Evolutionary conservation across 805 yeast species (phyloP).

Genomic region (Metschnikowia koreensis): DNA sequence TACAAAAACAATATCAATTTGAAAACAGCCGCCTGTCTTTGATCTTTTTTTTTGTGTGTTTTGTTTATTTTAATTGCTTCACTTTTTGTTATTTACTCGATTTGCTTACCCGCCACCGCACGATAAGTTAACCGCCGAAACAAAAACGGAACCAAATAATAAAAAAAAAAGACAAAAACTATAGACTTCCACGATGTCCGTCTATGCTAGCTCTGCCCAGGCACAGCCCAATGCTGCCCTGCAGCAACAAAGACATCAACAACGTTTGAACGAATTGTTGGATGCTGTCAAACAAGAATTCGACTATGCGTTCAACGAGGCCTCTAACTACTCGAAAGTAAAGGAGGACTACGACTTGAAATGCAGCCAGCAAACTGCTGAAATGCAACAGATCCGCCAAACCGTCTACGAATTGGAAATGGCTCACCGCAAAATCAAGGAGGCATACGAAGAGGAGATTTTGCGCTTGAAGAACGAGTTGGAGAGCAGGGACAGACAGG

Average conservation of each 20-base stretch:
- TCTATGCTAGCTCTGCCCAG: slow-evolving; percentile 22
- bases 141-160: too few species aligned
- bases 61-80: too few species aligned
- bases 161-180: not conserved
- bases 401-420: slow-evolving; percentile 91
- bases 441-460: slow-evolving; percentile 92
- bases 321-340: slow-evolving; percentile 79
- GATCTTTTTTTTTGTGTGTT: too few species aligned
- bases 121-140: too few species aligned
- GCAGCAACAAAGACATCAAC: slow-evolving; percentile 42
- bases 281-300: slow-evolving; percentile 93
- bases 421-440: slow-evolving; percentile 93
- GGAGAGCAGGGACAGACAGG: slow-evolving; percentile 71
- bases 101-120: too few species aligned
- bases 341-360: slow-evolving; percentile 91
- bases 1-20: not conserved
- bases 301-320: slow-evolving; percentile 79
- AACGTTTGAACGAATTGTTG: slow-evolving; percentile 68
- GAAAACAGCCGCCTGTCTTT: too few species aligned
- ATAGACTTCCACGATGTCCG: slow-evolving; percentile 15
- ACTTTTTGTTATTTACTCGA: too few species aligned
- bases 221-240: slow-evolving; percentile 19
- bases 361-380: slow-evolving; percentile 86
- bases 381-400: slow-evolving; percentile 90
- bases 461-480: slow-evolving; percentile 80